These are phyloP conservation scores for Xylaria venustula DNA, from an alignment of 495 filamentous ascomycete species.

Conservation along the genomic window DNA sequence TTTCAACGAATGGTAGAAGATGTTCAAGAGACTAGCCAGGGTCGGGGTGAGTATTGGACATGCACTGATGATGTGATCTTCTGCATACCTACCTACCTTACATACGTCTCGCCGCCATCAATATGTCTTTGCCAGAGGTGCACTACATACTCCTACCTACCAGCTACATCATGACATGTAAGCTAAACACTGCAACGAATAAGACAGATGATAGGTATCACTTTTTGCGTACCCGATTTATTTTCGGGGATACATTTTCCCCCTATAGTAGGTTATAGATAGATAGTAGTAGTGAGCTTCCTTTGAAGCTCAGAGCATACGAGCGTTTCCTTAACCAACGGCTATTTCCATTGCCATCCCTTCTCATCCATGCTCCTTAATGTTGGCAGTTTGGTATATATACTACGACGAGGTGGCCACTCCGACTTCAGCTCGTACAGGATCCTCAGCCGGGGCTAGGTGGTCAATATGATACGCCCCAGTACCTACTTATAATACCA, in stretches of 20 bases:
- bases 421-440: slow-evolving; percentile 10
- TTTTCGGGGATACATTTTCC: background rate
- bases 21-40: slow-evolving; percentile 6
- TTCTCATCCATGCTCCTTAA: no score
- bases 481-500: background rate
- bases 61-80: slow-evolving; percentile 14
- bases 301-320: background rate
- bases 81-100: background rate
- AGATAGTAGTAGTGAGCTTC: background rate
- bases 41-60: slow-evolving; percentile 8
- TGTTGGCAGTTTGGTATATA: background rate
- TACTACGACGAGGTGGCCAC: background rate
- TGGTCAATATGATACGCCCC: background rate
- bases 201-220: background rate
- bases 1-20: background rate
- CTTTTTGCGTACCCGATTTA: background rate
- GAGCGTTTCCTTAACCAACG: background rate
- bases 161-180: no score
- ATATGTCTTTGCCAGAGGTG: background rate
- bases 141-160: background rate
- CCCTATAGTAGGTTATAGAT: background rate
- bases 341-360: background rate
- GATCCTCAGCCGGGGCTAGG: background rate
- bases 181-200: background rate
- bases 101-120: background rate